Evolutionary conservation across 108 stramenopile genomes (phyloP), one percentile per base, ranked within the genome.

Genomic region (Aurantiochytrium sp.): DNA sequence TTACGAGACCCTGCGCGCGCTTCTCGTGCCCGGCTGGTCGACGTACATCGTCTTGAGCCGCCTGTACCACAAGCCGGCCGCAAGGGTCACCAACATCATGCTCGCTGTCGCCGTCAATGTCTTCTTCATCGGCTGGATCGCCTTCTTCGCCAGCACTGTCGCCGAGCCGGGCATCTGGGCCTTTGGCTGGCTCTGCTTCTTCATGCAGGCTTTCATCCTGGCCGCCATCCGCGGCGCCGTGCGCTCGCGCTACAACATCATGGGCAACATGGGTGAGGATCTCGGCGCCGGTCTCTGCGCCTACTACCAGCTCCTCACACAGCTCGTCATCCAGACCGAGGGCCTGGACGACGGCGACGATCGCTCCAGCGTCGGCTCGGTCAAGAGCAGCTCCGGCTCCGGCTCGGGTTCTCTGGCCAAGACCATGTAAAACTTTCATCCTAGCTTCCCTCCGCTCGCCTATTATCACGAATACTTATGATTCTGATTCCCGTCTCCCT

Each of bases 111-210:
- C 32, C 1, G 39, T 48, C 0, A 6, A 48, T 6, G 3, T 2
- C 39, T 81, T 81, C 73, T 81, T 81, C 2, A 27, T 48, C 45
- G 73, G 73, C 2, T 48, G 42, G 45, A 21, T 81, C 45, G 45
- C 27, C 12, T 24, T 81, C 39, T 81, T 81, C 32, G 39, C 45
- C 24, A 27, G 24, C 27, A 27, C 17, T 21, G 45, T 81, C 10
- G 73, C 73, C 8, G 21, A 2, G 45, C 21, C 12, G 1, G 39
- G 45, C 39, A 41, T 81, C 45, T 12, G 6, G 15, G 2, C 39
- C 3, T 81, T 48, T 48, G 73, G 21, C 12, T 81, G 73, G 73
- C 73, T 81, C 73, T 81, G 39, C 73, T 81, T 81, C 30, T 81
- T 81, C 73, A 81, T 48, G 42, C 36, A 81, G 36, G 73, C 42